A percentile compares a stretch with the other conserved stretches of the same genome.
Evolutionary conservation across 1,139 yeast genomes (phyloP).

Genomic region (Candida sp.): DNA sequence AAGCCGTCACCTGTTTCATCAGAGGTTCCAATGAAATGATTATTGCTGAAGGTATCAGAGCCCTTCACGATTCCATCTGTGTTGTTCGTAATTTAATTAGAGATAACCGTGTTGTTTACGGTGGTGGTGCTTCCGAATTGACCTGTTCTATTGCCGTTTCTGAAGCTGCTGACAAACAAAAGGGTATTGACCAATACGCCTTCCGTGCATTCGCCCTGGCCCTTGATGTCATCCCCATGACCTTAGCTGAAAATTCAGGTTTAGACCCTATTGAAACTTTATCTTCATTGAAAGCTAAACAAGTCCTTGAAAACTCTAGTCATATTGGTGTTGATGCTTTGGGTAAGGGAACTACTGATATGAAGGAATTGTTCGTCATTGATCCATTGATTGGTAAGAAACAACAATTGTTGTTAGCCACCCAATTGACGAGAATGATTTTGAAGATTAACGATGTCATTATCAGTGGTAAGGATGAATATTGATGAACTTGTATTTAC

Average conservation of each 20-base stretch:
- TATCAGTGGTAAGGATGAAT: conserved; percentile 83
- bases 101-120: conserved; percentile 93
- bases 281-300: conserved; percentile 79
- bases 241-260: conserved; percentile 96
- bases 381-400: conserved; percentile 97
- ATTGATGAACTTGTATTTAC: conserved; percentile 21
- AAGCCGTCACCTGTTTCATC: conserved; percentile 90
- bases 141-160: conserved; percentile 90
- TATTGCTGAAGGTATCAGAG: conserved; percentile 94
- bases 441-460: conserved; percentile 95
- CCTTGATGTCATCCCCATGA: conserved; percentile 88
- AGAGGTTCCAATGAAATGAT: conserved; percentile 98
- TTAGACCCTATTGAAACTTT: conserved; percentile 90
- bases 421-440: conserved; percentile 97
- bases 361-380: conserved; percentile 92
- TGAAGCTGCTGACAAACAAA: conserved; percentile 88
- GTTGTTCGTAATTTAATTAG: conserved; percentile 94
- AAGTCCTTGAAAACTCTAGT: conserved; percentile 67
- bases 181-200: conserved; percentile 96
- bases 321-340: conserved; percentile 92
- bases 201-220: conserved; percentile 94
- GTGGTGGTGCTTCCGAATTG: conserved; percentile 98
- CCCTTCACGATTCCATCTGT: conserved; percentile 94
- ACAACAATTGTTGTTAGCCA: conserved; percentile 92
- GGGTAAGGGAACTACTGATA: conserved; percentile 82